Base-by-base conservation (phyloP, 495 filamentous ascomycete genomes). In the Neurospora sp. region DNA sequence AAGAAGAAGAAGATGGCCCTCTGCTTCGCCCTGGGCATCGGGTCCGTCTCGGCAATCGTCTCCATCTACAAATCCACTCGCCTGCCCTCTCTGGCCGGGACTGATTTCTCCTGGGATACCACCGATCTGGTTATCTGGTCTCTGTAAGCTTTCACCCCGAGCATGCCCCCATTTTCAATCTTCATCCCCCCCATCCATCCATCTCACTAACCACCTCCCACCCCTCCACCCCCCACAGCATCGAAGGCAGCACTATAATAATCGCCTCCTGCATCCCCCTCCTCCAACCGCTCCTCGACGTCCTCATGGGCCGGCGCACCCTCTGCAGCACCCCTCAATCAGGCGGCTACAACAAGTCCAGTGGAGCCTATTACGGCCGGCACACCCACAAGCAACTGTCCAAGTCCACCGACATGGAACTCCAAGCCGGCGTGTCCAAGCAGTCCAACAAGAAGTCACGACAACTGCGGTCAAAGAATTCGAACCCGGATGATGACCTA, bases 221-320 rank as follows among this genome's bases (percentile, higher is more conserved):
- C 22, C 71, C 27, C 40, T 27, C 27, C 27, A 27, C 27, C 20
- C 12, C 42, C 22, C 14, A 74, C 68, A 84, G 83, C 39, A 77
- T 85, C 77, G 84, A 87, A 77, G 83, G 81, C 20, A 83, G 82
- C 75, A 78, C 80, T 39, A 78, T 86, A 72, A 84, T 85, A 72
- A 82, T 86, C 40, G 85, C 85, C 16, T 80, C 84, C 37, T 86
- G 83, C 74, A 84, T 87, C 69, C 85, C 84, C 8, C 79, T 85
- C 61, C 78, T 87, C 3, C 74, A 81, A 39, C 86, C 86, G 0
- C 70, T 87, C 0, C 73, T 80, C 72, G 82, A 86, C 27, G 53
- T 61, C 27, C 12, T 61, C 27, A 27, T 61, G 53, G 53, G 53
- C 12, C 22, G 53, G 5, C 27, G 53, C 22, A 61, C 53, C 27